Evolutionary conservation across 176 grass and related monocot species (phyloP).

Genomic region (Areca catechu): DNA sequence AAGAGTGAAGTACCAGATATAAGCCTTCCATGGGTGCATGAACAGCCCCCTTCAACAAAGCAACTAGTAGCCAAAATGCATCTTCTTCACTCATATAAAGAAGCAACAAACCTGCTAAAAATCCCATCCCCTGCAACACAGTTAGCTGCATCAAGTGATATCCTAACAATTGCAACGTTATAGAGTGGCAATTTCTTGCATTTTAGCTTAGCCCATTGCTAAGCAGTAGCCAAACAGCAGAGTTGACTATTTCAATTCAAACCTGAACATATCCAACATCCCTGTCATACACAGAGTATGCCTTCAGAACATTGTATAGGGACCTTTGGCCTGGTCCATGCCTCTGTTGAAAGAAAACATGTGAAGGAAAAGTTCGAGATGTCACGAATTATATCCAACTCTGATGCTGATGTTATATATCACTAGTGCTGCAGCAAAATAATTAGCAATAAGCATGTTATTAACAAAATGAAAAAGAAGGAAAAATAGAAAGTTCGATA

Average conservation of each 20-base stretch:
- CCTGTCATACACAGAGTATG: conserved; percentile 92
- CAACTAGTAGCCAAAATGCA: conserved; percentile 95
- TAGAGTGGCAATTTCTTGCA: background rate
- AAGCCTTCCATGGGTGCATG: conserved; percentile 97
- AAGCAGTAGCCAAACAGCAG: no score
- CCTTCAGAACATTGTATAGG: conserved; percentile 93
- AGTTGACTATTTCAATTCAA: conserved; percentile 13
- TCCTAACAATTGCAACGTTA: background rate
- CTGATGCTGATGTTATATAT: conserved; percentile 85
- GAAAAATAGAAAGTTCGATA: no score
- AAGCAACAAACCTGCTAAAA: conserved; percentile 83
- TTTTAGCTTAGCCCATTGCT: background rate
- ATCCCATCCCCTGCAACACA: conserved; percentile 84
- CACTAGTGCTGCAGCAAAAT: conserved; percentile 61
- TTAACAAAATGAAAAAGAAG: no score
- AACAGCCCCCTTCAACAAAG: conserved; percentile 91
- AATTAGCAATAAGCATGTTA: no score
- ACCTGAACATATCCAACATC: conserved; percentile 99
- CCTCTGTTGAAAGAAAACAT: conserved; percentile 97
- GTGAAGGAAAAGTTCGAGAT: conserved; percentile 97
- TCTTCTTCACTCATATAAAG: conserved; percentile 99
- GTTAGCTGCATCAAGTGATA: conserved; percentile 1
- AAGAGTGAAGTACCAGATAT: conserved; percentile 64
- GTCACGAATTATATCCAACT: conserved; percentile 94
- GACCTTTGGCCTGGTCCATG: conserved; percentile 95